phyloP scores from a whole-genome alignment of 495 filamentous ascomycete genomes.

The Pyrenula aspistea region DNA sequence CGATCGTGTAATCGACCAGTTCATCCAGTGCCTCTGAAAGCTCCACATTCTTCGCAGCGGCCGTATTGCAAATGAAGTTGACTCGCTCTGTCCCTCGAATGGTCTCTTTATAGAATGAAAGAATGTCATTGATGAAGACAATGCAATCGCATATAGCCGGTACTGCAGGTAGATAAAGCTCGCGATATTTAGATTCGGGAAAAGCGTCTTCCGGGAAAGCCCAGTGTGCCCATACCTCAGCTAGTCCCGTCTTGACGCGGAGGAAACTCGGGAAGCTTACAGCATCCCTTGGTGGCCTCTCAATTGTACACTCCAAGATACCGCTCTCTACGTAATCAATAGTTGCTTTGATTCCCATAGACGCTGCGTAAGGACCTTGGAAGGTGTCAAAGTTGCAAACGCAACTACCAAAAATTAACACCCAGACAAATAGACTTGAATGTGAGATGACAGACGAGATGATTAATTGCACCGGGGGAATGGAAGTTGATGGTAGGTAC shows the following conservation, averaged over 20 bases:
- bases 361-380: neutral
- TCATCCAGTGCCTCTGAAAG: neutral
- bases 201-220: conserved; percentile 3
- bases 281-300: neutral
- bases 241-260: conserved; percentile 2
- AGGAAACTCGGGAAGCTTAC: conserved; percentile 5
- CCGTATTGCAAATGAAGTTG: conserved; percentile 7
- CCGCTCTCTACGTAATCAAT: neutral
- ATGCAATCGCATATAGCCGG: conserved; percentile 2
- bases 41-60: neutral
- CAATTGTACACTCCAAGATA: neutral
- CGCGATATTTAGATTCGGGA: conserved; percentile 4
- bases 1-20: neutral
- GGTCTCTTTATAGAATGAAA: conserved; percentile 10
- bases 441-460: too few relatives aligned
- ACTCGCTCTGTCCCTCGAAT: conserved; percentile 1
- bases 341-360: neutral
- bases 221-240: conserved; percentile 1
- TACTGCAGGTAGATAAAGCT: conserved; percentile 1
- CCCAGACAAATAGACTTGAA: neutral
- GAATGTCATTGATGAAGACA: conserved; percentile 4
- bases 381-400: neutral
- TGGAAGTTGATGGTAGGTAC: neutral
- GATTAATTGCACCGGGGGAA: too few relatives aligned
- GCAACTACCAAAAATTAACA: neutral